Evolutionary conservation across 1,284 basidiomycete genomes (phyloP), one percentile per base, ranked within the genome.

Genomic region (Ceratobasidium sp.): DNA sequence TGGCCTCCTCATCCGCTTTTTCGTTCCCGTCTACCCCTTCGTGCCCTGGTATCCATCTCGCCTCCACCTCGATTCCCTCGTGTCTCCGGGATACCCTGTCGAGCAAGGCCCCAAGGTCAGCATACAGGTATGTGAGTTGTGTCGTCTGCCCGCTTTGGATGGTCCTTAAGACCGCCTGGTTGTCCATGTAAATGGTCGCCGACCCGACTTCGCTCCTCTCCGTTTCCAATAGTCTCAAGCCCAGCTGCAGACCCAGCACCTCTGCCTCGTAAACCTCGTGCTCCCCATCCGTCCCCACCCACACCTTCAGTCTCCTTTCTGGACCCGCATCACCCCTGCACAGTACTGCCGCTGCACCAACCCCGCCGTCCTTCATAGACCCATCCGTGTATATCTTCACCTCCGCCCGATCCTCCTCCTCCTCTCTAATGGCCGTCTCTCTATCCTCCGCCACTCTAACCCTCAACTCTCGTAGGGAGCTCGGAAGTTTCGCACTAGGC

Each of bases 211-310:
- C 4, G 34, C 22, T 1, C n/a, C 62, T 22, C 44, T 77, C 76
- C 9, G n/a, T 43, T 43, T 29, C 64, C 56, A 77, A 69, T 32
- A 77, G 43, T n/a, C 71, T 15, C 19, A 71, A 25, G 2, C 59
- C 76, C 15, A 77, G 51, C 25, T 61, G 19, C 19, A 77, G 32
- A 3, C 76, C 71, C 8, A 77, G 51, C n/a, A 77, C 34, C 62
- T 77, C 76, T n/a, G 76, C 76, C 56, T 77, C 71, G 57, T 75
- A 77, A 1, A 77, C 71, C 32, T 66, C 74, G 64, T 77, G 76
- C 51, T 76, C 51, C 44, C 29, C 34, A 17, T 56, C 59, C 22
- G 51, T 22, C 22, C 71, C 71, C 29, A 77, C 13, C 17, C 62
- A 59, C 34, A 46, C 25, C 56, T 44, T 71, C 2, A 57, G 32